Percentiles rank a stretch among this genome's conserved stretches.
Conservation (phyloP, 1,284 basidiomycete species). For the Malassezia japonica region DNA sequence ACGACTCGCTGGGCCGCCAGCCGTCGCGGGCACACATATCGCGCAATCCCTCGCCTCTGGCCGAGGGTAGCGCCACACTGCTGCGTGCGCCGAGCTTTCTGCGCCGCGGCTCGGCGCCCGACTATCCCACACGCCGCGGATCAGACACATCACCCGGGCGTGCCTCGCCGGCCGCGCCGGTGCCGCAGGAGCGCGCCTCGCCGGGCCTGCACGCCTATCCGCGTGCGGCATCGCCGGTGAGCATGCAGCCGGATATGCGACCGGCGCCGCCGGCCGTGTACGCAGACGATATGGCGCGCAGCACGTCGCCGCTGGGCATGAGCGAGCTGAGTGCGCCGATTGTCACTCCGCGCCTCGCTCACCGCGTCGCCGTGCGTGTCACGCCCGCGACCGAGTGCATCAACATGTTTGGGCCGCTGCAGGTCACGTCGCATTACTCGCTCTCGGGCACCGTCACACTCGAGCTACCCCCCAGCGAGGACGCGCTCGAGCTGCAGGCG, state of each 20-base stretch:
- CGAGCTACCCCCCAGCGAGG: not conserved
- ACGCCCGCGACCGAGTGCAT: slow-evolving; percentile 30
- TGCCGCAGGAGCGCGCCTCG: not conserved
- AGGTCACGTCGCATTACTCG: slow-evolving; percentile 46
- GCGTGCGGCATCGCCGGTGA: not conserved
- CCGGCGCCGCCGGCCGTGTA: not conserved
- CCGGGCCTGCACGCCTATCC: not conserved
- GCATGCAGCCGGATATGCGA: not conserved
- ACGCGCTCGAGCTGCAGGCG: slow-evolving; percentile 22
- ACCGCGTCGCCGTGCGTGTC: slow-evolving; percentile 16
- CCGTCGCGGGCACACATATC: not conserved
- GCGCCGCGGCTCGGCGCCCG: not conserved
- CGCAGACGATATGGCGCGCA: not conserved
- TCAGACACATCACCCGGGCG: too few species aligned
- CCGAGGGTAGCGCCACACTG: too few species aligned
- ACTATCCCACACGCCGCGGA: too few species aligned
- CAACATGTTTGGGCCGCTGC: slow-evolving; percentile 46
- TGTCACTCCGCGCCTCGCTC: not conserved
- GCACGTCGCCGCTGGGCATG: not conserved
- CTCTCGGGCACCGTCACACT: slow-evolving; percentile 29
- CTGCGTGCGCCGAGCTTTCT: not conserved
- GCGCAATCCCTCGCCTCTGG: not conserved
- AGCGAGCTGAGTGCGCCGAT: not conserved
- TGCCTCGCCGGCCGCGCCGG: not conserved
- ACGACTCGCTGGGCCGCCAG: not conserved